Base-by-base conservation (phyloP, 768 basidiomycete genomes). In the Pseudohyphozyma bogoriensis region DNA sequence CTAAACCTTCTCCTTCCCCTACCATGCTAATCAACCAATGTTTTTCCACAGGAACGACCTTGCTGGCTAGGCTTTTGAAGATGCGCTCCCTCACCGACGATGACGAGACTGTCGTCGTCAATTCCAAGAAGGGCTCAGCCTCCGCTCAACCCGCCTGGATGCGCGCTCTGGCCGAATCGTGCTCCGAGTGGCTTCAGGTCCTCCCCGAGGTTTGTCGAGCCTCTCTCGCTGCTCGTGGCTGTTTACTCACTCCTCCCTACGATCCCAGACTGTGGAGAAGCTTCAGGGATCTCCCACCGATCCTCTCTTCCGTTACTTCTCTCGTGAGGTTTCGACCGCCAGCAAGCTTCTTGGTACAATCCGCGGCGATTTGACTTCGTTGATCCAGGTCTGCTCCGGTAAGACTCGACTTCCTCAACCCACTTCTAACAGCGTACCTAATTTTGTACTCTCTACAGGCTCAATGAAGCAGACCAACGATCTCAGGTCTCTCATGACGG, bases 401-500 rank as follows among this genome's bases (percentile, higher is more conserved):
- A 81, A 81, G 64, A n/a, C n/a, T n/a, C n/a, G n/a, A n/a, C n/a
- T n/a, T n/a, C n/a, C n/a, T n/a, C n/a, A n/a, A n/a, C n/a, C n/a
- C n/a, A n/a, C n/a, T n/a, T n/a, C n/a, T n/a, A n/a, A n/a, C n/a
- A n/a, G n/a, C n/a, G n/a, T n/a, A n/a, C n/a, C n/a, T n/a, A n/a
- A n/a, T n/a, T n/a, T n/a, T n/a, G n/a, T n/a, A n/a, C n/a, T n/a
- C n/a, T n/a, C n/a, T n/a, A n/a, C n/a, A n/a, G n/a, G n/a, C n/a
- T n/a, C n/a, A n/a, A 76, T 89, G 54, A 95, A 95, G 78, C 92
- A 95, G 74, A 97, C 93, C 1, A 99, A 99, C 72, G 89, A 95
- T 70, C 77, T 93, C 32, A 84, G 95, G n/a, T 83, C 82, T 6
- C 77, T 99, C 31, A 86, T 97, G 83, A 87, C 87, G 66, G 80